Percentiles rank a stretch among this genome's conserved stretches.
Conservation (phyloP, 768 basidiomycete genomes). For the Boletus sp. region DNA sequence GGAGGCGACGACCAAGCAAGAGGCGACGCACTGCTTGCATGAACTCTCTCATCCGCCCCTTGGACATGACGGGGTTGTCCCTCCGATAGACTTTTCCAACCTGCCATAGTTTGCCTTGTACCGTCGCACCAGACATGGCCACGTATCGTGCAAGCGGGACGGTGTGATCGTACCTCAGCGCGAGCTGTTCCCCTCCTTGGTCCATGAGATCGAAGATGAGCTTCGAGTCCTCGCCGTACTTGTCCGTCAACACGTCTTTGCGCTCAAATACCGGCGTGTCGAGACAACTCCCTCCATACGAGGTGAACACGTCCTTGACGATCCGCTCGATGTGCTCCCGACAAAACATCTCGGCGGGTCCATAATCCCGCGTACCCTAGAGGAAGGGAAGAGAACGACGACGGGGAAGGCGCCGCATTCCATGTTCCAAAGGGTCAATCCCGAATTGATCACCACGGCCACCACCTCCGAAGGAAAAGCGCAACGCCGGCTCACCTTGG, state of each 20-base stretch:
- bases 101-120: constrained; percentile 88
- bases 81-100: constrained; percentile 98
- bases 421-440: not conserved
- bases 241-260: constrained; percentile 92
- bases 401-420: too few relatives aligned
- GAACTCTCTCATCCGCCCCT: constrained; percentile 98
- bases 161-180: constrained; percentile 93
- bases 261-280: constrained; percentile 99
- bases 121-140: constrained; percentile 89
- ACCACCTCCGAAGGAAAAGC: not conserved
- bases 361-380: constrained; percentile 93
- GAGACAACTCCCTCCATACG: constrained; percentile 86
- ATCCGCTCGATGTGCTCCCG: constrained; percentile 86
- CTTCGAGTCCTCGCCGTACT: constrained; percentile 97
- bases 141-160: constrained; percentile 94
- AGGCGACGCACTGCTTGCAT: constrained; percentile 76
- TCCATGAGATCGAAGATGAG: constrained; percentile 97
- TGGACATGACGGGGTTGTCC: constrained; percentile 96
- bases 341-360: constrained; percentile 88
- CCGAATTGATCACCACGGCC: constrained; percentile 11
- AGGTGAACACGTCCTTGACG: constrained; percentile 83
- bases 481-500: constrained; percentile 62
- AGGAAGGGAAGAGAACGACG: not conserved
- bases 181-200: constrained; percentile 95
- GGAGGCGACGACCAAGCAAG: not conserved